Evolutionary conservation across 2,329 filamentous ascomycete species (phyloP).

Genomic region (Colletotrichum cordylinicola): DNA sequence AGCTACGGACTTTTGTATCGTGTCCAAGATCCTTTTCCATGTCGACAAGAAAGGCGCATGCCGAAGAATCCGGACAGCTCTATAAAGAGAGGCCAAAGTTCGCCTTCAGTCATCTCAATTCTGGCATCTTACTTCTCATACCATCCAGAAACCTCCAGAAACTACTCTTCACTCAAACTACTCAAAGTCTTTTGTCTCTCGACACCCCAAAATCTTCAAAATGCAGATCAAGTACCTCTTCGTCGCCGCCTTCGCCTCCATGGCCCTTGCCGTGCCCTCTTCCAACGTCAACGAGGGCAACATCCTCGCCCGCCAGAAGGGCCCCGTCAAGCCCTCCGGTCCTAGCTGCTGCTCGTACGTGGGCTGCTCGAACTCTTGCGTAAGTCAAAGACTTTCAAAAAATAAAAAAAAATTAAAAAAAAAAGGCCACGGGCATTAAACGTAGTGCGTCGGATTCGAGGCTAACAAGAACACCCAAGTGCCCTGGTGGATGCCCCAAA

Average conservation of each 20-base stretch:
- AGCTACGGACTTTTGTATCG: not conserved
- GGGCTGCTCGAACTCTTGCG: not conserved
- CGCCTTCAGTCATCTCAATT: fast-evolving
- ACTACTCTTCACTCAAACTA: not conserved
- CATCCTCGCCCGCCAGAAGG: not conserved
- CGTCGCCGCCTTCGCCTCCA: not conserved
- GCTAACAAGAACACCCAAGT: not conserved
- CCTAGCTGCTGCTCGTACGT: not conserved
- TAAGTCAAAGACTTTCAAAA: not conserved
- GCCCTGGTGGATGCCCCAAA: not conserved
- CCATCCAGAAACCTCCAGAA: fast-evolving
- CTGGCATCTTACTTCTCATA: not conserved
- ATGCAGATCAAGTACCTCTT: not conserved
- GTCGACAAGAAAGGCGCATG: not conserved
- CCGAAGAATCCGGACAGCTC: not conserved
- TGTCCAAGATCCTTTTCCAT: not conserved
- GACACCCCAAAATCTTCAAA: not conserved
- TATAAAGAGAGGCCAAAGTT: not conserved
- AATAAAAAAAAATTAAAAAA: too few relatives aligned
- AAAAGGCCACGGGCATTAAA: too few relatives aligned
- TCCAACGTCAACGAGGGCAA: not conserved
- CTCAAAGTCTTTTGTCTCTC: not conserved
- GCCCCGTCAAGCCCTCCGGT: not conserved
- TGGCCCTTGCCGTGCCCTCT: not conserved
- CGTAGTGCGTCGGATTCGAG: too few relatives aligned